Conservation (phyloP, 2,329 filamentous ascomycete species). For the Coniochaeta sp. region DNA sequence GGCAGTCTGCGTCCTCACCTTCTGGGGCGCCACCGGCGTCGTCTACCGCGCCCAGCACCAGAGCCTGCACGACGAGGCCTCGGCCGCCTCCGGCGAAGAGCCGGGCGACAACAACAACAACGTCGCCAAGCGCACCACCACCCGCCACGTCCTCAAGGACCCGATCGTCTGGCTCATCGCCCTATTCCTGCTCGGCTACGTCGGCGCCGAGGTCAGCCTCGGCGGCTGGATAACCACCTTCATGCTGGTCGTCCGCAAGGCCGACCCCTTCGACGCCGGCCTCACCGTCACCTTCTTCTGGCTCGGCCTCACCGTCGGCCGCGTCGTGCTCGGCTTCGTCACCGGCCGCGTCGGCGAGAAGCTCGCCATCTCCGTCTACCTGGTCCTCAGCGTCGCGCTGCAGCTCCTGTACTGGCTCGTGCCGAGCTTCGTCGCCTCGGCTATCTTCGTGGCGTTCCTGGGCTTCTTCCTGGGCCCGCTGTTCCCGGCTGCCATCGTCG, state of each 20-base stretch:
- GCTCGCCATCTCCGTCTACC: slow-evolving; percentile 52
- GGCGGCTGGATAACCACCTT: slow-evolving; percentile 81
- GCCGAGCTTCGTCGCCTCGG: slow-evolving; percentile 67
- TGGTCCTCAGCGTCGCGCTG: slow-evolving; percentile 54
- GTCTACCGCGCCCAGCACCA: slow-evolving; percentile 38
- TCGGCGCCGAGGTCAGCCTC: slow-evolving; percentile 67
- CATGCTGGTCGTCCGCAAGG: slow-evolving; percentile 69
- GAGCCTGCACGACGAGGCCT: slow-evolving; percentile 1
- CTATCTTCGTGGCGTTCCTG: slow-evolving; percentile 61
- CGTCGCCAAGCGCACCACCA: slow-evolving; percentile 9
- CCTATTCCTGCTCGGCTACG: slow-evolving; percentile 67
- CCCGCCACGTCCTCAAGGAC: slow-evolving; percentile 32
- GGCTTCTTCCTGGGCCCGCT: slow-evolving; percentile 76
- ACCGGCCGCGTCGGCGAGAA: slow-evolving; percentile 67
- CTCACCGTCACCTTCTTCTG: slow-evolving; percentile 54
- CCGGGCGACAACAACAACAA: background rate
- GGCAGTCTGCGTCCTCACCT: slow-evolving; percentile 36
- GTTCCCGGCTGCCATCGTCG: slow-evolving; percentile 66
- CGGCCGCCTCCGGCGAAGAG: background rate
- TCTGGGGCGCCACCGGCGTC: slow-evolving; percentile 50
- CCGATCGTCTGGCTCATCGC: slow-evolving; percentile 63
- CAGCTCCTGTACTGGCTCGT: slow-evolving; percentile 77
- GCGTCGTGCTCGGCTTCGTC: slow-evolving; percentile 64
- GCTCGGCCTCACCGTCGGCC: slow-evolving; percentile 63
- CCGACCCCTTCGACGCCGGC: slow-evolving; percentile 58